Base-by-base conservation (phyloP, 2,329 filamentous ascomycete genomes). In the Apiospora koreana region DNA sequence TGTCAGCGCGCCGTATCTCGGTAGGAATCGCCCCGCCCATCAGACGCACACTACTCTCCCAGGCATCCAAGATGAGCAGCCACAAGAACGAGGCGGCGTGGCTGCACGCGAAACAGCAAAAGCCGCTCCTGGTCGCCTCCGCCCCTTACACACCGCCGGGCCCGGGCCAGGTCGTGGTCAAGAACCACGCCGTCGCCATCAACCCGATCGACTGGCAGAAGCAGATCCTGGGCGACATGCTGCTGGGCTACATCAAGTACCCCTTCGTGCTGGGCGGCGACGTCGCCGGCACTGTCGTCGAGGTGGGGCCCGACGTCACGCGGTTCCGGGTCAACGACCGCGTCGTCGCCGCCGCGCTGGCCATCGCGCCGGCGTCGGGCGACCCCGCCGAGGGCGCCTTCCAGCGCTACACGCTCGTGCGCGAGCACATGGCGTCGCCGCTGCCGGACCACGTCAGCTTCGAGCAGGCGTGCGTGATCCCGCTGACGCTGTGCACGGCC, bases 291-390 rank as follows among this genome's bases (percentile, higher is more conserved):
- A 75, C 73, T 1, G 73, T 82, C 2, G 73, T 76, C 7, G 75
- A 78, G 48, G 70, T 79, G 42, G 79, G 68, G 8, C 21, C 10
- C 12, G 16, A 45, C 43, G 69, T 73, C 1, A 71, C 58, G 42
- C 67, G 73, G 3, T 77, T 82, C 72, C 74, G 76, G 45, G 54
- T 72, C 2, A 80, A 80, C 9, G 80, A 82, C 67, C 78, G 80
- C n/a, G 77, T 82, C 1, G 25, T 78, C 9, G 75, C 71, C 14
- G 35, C n/a, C n/a, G n/a, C n/a, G n/a, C 69, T 75, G 42, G 64
- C 69, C 31, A 25, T 71, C 68, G 68, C 50, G 68, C 2, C 64
- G 16, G 54, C 68, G 9, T 68, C 62, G 65, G 48, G 68, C 50
- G 71, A 71, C 9, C 69, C 68, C 69, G 9, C 48, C 6, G 68